These are phyloP conservation scores for Arabis hirsuta DNA, from an alignment of 345 rosid species.

Conservation along the genomic window DNA sequence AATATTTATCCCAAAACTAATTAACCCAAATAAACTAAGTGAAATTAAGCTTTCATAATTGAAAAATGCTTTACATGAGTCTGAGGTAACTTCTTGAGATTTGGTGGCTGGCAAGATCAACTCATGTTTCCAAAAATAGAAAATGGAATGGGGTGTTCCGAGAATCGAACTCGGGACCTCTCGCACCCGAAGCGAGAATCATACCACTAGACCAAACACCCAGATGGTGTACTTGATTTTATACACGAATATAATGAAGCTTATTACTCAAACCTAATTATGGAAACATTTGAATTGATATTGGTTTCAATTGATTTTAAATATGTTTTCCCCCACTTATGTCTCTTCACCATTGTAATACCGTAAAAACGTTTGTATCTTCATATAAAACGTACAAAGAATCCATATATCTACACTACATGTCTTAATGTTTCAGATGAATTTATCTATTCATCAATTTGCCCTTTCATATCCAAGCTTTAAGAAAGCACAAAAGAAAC, in stretches of 20 bases:
- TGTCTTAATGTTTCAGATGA: constrained; percentile 16
- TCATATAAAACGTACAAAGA: constrained; percentile 27
- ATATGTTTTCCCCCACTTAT: not conserved
- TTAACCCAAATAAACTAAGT: too few relatives aligned
- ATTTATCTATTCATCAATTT: constrained; percentile 20
- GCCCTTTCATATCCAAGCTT: constrained; percentile 20
- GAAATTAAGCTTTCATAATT: too few relatives aligned
- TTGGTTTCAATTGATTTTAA: too few relatives aligned
- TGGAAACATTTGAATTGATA: too few relatives aligned
- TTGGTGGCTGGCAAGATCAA: not conserved
- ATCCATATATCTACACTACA: constrained; percentile 18
- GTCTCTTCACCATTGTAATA: constrained; percentile 20
- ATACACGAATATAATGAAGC: too few relatives aligned
- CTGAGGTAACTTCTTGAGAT: too few relatives aligned
- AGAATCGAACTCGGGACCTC: constrained; percentile 97
- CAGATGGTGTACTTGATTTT: constrained; percentile 3
- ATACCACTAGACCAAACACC: constrained; percentile 97
- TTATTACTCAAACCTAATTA: too few relatives aligned
- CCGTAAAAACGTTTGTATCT: not conserved
- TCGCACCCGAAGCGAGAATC: constrained; percentile 99
- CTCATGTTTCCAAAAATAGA: not conserved
- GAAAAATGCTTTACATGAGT: too few relatives aligned
- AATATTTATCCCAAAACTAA: too few relatives aligned
- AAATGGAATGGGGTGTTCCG: constrained; percentile 65
- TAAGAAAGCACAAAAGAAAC: constrained; percentile 9